These are phyloP conservation scores for Phytopythium delawarense DNA, from an alignment of 352 stramenopile genomes.

Conservation along the genomic window DNA sequence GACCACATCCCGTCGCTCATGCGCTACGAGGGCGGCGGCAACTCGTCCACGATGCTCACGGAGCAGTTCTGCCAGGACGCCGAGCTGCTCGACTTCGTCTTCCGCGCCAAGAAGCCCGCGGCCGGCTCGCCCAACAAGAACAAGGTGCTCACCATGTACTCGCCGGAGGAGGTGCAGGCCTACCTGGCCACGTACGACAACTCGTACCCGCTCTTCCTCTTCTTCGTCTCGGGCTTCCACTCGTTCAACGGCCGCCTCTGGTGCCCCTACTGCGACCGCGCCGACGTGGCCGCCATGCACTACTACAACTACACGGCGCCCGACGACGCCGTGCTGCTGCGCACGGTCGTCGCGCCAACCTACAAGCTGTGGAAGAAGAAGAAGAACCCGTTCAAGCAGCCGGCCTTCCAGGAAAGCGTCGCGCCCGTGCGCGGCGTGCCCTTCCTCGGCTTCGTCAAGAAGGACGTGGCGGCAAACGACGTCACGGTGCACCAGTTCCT, in stretches of 20 bases:
- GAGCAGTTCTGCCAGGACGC: slow-evolving; percentile 63
- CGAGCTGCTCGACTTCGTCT: slow-evolving; percentile 62
- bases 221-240: slow-evolving; percentile 72
- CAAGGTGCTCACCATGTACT: slow-evolving; percentile 51
- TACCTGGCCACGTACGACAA: slow-evolving; percentile 65
- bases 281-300: slow-evolving; percentile 65
- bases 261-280: slow-evolving; percentile 76
- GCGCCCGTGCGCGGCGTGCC: slow-evolving; percentile 51
- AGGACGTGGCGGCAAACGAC: slow-evolving; percentile 43
- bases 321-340: slow-evolving; percentile 50
- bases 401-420: slow-evolving; percentile 58
- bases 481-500: slow-evolving; percentile 52
- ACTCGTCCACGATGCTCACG: slow-evolving; percentile 68
- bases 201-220: slow-evolving; percentile 72
- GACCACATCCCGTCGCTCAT: slow-evolving; percentile 76
- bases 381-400: slow-evolving; percentile 68
- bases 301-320: slow-evolving; percentile 79
- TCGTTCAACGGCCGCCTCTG: slow-evolving; percentile 72
- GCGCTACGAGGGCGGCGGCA: slow-evolving; percentile 67
- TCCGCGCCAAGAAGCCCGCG: slow-evolving; percentile 51
- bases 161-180: slow-evolving; percentile 35
- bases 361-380: slow-evolving; percentile 82
- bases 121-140: slow-evolving; percentile 45
- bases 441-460: slow-evolving; percentile 58
- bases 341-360: slow-evolving; percentile 39